These are phyloP conservation scores for Apiospora malaysiana DNA, from an alignment of 2,329 filamentous ascomycete genomes.

Conservation along the genomic window DNA sequence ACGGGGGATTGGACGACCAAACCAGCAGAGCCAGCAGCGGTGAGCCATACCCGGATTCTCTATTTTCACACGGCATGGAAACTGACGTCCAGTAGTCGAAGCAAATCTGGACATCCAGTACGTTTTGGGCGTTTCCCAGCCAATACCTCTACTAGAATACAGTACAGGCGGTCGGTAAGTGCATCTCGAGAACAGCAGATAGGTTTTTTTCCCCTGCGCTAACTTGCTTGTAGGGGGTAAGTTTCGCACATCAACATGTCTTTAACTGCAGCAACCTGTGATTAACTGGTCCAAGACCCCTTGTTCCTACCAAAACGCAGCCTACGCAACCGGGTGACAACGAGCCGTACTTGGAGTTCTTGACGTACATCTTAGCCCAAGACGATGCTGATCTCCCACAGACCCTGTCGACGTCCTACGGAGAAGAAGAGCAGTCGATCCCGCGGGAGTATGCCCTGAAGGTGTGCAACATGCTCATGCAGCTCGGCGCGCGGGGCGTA, in stretches of 20 bases:
- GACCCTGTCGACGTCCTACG: slow-evolving; percentile 70
- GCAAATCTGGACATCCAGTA: slow-evolving; percentile 66
- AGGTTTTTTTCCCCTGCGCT: not conserved
- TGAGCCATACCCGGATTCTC: not conserved
- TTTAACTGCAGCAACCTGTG: not conserved
- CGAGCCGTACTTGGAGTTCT: slow-evolving; percentile 37
- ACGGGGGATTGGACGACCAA: slow-evolving; percentile 59
- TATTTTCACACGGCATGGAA: not conserved
- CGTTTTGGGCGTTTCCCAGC: not conserved
- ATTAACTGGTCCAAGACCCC: not conserved
- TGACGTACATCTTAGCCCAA: slow-evolving; percentile 33
- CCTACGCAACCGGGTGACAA: slow-evolving; percentile 20
- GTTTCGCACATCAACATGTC: not conserved
- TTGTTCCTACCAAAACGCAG: not conserved
- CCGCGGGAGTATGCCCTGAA: slow-evolving; percentile 64
- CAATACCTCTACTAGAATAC: slow-evolving; percentile 1
- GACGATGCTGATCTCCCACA: slow-evolving; percentile 59
- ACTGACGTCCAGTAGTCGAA: not conserved
- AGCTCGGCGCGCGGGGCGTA: slow-evolving; percentile 69
- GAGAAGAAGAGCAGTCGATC: slow-evolving; percentile 70
- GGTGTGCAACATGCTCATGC: slow-evolving; percentile 68
- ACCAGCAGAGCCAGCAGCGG: slow-evolving; percentile 22
- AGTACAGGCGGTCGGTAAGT: slow-evolving; percentile 10
- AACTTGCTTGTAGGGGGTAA: not conserved
- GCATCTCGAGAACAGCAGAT: not conserved